Evolutionary conservation across 2,329 filamentous ascomycete species (phyloP).

Genomic region (Pestalotiopsis sp.): DNA sequence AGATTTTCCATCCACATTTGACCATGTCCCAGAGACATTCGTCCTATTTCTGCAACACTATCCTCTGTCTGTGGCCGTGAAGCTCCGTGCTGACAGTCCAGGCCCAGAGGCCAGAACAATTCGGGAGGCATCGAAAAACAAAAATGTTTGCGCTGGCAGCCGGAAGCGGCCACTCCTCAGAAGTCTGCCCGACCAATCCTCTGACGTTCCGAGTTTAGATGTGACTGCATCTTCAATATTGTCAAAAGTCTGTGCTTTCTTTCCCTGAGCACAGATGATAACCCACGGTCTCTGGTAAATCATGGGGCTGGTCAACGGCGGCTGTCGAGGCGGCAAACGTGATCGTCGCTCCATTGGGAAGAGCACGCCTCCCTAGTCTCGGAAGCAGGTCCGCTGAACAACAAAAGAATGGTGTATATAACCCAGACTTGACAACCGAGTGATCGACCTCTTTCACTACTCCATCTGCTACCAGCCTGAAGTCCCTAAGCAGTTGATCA

Average conservation of each 20-base stretch:
- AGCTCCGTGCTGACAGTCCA: background rate
- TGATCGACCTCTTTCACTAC: slow-evolving; percentile 1
- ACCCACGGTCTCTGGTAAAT: slow-evolving; percentile 12
- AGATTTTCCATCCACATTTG: slow-evolving; percentile 10
- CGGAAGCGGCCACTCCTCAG: background rate
- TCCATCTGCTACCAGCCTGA: background rate
- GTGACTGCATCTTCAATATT: slow-evolving; percentile 19
- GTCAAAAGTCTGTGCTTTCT: slow-evolving; percentile 7
- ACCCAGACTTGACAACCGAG: background rate
- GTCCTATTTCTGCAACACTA: slow-evolving; percentile 8
- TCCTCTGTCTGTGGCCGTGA: background rate
- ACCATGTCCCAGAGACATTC: background rate
- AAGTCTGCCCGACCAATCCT: background rate
- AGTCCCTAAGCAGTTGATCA: background rate
- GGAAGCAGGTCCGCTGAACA: background rate
- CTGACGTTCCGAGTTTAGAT: background rate
- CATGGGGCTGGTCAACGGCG: background rate
- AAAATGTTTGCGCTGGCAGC: background rate
- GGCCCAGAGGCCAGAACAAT: background rate
- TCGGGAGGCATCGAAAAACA: background rate
- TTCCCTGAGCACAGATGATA: slow-evolving; percentile 19
- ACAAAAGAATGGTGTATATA: background rate
- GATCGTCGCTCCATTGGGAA: background rate
- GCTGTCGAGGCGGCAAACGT: background rate
- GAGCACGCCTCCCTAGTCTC: background rate